Evolutionary conservation across 2,329 filamentous ascomycete genomes (phyloP).

Genomic region (Metarhizium humberi): DNA sequence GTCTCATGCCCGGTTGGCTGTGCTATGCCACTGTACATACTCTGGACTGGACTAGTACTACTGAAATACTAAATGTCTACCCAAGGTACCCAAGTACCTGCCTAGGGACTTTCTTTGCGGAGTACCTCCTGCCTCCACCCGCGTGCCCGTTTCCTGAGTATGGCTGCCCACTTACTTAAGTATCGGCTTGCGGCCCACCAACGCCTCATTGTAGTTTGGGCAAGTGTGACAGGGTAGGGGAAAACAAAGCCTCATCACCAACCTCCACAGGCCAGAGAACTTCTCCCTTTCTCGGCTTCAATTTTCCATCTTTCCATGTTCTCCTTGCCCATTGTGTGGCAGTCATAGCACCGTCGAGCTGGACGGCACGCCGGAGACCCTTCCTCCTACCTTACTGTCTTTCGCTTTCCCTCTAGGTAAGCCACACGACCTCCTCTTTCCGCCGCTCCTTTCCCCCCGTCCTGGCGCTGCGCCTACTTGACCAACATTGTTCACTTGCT

Average conservation of each 20-base stretch:
- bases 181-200: constrained; percentile 12
- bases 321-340: constrained; percentile 29
- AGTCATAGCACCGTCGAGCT: constrained; percentile 28
- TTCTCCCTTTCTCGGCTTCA: constrained; percentile 14
- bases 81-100: too few relatives aligned
- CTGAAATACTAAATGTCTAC: too few relatives aligned
- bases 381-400: constrained; percentile 14
- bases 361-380: constrained; percentile 21
- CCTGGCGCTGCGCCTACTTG: constrained; percentile 5
- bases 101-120: background rate
- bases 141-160: background rate
- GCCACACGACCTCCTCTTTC: constrained; percentile 12
- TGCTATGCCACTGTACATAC: too few relatives aligned
- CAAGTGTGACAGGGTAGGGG: constrained; percentile 25
- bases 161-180: background rate
- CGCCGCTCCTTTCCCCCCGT: constrained; percentile 4
- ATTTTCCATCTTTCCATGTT: constrained; percentile 19
- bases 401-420: constrained; percentile 20
- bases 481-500: constrained; percentile 5
- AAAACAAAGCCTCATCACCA: constrained; percentile 34
- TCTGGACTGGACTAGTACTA: too few relatives aligned
- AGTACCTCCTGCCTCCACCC: constrained; percentile 3
- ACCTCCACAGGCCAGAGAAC: constrained; percentile 19
- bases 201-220: constrained; percentile 18
- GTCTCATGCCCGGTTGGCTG: background rate